Conservation (phyloP, 129 eudicot genomes). For the Heracleum sosnowskyi region DNA sequence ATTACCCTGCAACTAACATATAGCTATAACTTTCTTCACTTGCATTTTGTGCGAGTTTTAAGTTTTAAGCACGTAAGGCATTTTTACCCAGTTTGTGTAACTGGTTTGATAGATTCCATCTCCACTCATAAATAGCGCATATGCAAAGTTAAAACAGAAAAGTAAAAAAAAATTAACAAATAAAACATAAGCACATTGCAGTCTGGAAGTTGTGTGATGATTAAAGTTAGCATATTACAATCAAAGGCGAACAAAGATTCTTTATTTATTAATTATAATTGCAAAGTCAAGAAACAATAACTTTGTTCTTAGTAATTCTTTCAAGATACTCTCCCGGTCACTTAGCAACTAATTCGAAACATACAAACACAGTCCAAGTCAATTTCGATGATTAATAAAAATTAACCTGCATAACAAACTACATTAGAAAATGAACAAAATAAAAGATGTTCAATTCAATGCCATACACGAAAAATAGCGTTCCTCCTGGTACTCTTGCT, state of each 20-base stretch:
- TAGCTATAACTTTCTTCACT: slow-evolving; percentile 66
- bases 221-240: neutral
- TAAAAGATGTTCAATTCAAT: no score
- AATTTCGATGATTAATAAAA: neutral
- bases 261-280: neutral
- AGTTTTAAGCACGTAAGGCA: neutral
- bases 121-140: slow-evolving; percentile 5
- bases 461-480: no score
- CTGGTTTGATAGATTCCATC: slow-evolving; percentile 1
- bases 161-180: neutral
- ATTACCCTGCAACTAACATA: slow-evolving; percentile 84
- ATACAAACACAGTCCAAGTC: neutral
- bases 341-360: neutral
- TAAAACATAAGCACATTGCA: neutral
- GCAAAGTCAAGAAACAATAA: neutral
- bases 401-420: neutral
- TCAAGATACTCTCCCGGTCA: neutral
- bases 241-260: neutral
- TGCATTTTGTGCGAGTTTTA: slow-evolving; percentile 32
- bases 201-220: neutral
- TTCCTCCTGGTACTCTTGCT: no score
- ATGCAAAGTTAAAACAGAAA: neutral
- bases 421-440: no score
- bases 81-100: slow-evolving; percentile 4
- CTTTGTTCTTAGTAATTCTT: neutral